Percentiles rank a stretch among this genome's conserved stretches.
phyloP scores from a whole-genome alignment of 2,329 filamentous ascomycete genomes.

The Escovopsis sp. region DNA sequence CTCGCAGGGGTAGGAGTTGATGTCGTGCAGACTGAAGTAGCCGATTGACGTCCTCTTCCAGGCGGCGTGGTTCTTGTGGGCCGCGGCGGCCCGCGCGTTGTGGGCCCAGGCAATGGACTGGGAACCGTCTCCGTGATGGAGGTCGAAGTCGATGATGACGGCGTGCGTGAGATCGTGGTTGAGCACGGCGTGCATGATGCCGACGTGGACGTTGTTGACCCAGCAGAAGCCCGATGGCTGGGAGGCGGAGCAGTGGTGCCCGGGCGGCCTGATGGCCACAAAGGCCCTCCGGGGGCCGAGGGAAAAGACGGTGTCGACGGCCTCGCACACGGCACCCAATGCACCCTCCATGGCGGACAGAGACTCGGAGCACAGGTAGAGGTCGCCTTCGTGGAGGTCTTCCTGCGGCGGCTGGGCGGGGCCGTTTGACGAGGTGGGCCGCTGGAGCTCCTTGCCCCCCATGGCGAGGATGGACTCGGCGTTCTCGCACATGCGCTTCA shows the following conservation, averaged over 20 bases:
- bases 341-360: constrained; percentile 79
- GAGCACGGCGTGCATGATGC: constrained; percentile 79
- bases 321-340: constrained; percentile 84
- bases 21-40: constrained; percentile 94
- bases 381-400: constrained; percentile 70
- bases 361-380: constrained; percentile 82
- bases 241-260: constrained; percentile 84
- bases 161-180: constrained; percentile 81
- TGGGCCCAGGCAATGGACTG: constrained; percentile 88
- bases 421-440: constrained; percentile 47
- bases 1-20: constrained; percentile 97
- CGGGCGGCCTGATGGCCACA: constrained; percentile 81
- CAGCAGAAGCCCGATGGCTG: constrained; percentile 95
- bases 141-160: constrained; percentile 82
- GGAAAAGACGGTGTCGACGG: constrained; percentile 69
- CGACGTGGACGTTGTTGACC: constrained; percentile 96
- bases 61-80: constrained; percentile 54
- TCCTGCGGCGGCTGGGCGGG: constrained; percentile 29
- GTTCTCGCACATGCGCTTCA: constrained; percentile 69
- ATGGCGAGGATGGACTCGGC: constrained; percentile 65
- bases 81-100: constrained; percentile 50
- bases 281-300: constrained; percentile 62
- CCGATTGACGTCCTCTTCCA: constrained; percentile 82
- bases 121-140: constrained; percentile 91
- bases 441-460: constrained; percentile 62